phyloP scores from a whole-genome alignment of 2,329 filamentous ascomycete species.

The Cryphonectria naterciae region DNA sequence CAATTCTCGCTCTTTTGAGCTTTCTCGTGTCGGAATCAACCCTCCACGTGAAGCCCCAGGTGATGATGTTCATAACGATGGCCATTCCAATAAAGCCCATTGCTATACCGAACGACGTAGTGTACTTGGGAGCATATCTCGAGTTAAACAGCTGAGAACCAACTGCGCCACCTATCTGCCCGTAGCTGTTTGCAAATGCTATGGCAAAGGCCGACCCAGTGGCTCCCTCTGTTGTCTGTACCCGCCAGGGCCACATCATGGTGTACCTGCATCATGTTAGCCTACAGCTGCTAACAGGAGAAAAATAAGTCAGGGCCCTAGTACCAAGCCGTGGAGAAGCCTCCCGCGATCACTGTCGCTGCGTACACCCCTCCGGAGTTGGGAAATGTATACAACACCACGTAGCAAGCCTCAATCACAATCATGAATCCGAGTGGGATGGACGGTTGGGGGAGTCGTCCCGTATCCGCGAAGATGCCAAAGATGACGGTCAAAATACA shows the following conservation, averaged over 20 bases:
- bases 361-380: constrained; percentile 51
- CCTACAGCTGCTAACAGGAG: not conserved
- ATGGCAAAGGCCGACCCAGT: constrained; percentile 56
- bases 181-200: constrained; percentile 54
- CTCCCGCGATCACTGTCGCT: constrained; percentile 46
- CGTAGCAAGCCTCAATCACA: constrained; percentile 50
- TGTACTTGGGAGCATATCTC: constrained; percentile 51
- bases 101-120: constrained; percentile 46
- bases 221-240: constrained; percentile 49
- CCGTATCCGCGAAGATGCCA: constrained; percentile 48
- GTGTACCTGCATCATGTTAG: constrained; percentile 42
- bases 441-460: constrained; percentile 46
- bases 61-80: constrained; percentile 44
- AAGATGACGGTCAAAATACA: constrained; percentile 47
- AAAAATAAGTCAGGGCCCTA: constrained; percentile 46
- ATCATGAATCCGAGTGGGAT: constrained; percentile 48
- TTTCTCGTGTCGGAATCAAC: constrained; percentile 50
- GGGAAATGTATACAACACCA: constrained; percentile 49
- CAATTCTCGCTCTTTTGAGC: constrained; percentile 46
- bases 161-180: constrained; percentile 53
- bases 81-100: constrained; percentile 51
- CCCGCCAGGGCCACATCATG: constrained; percentile 57
- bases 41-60: constrained; percentile 50
- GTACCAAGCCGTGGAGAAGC: constrained; percentile 1
- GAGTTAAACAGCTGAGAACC: constrained; percentile 51